These are phyloP conservation scores for Spongiforma sp. DNA, from an alignment of 1,284 basidiomycete species.

Conservation along the genomic window DNA sequence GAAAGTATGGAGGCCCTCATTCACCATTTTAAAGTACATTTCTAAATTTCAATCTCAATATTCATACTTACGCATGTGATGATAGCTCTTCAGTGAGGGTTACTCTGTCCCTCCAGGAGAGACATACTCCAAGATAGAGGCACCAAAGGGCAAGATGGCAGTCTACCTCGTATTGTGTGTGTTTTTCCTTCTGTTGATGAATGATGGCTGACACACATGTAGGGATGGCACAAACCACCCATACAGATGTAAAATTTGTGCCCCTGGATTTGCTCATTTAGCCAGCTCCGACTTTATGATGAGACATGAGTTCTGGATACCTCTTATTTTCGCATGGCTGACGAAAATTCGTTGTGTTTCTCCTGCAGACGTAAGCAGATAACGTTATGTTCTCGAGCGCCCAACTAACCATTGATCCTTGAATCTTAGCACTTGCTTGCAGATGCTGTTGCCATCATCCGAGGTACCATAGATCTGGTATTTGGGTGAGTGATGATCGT, in stretches of 20 bases:
- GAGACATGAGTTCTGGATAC: conserved; percentile 69
- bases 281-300: conserved; percentile 96
- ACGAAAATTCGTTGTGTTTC: conserved; percentile 1
- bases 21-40: conserved; percentile 92
- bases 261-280: conserved; percentile 92
- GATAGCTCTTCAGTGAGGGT: conserved; percentile 96
- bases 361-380: conserved; percentile 57
- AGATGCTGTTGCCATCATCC: conserved; percentile 91
- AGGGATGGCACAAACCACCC: conserved; percentile 92
- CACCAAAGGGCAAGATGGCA: conserved; percentile 98
- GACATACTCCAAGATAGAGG: conserved; percentile 98
- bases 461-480: conserved; percentile 93
- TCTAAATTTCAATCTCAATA: conserved; percentile 1
- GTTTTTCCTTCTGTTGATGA: neutral
- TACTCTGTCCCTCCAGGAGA: conserved; percentile 97
- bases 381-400: conserved; percentile 22
- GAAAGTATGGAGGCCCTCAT: conserved; percentile 98
- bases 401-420: conserved; percentile 30
- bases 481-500: conserved; percentile 68
- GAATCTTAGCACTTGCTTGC: conserved; percentile 80
- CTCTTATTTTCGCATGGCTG: neutral
- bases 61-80: conserved; percentile 5
- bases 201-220: conserved; percentile 6
- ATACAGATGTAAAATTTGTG: conserved; percentile 94
- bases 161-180: conserved; percentile 92